Evolutionary conservation across 345 rosid species (phyloP), one percentile per base, ranked within the genome.

Genomic region (Aegle marmelos): DNA sequence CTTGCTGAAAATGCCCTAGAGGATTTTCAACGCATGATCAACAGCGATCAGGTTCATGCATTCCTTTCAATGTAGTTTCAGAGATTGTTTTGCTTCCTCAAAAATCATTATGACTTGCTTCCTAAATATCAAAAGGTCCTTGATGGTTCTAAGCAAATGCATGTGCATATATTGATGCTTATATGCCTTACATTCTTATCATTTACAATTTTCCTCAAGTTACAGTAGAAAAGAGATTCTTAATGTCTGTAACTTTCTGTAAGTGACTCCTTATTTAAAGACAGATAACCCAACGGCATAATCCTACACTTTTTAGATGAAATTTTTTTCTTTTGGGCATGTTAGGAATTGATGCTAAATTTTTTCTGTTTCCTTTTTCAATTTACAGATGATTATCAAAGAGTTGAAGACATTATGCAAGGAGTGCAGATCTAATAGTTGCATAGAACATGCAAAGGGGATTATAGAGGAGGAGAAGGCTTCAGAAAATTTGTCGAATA

Each of bases 391-490:
- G 53, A 80, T 85, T 83, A 81, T 83, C 72, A 76, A 87, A 74
- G 95, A 89, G 87, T 83, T 97, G 88, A 90, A 86, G 86, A 75
- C 85, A 9, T 77, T 97, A 75, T 78, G 69, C 79, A 85, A 84
- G 11, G 98, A 90, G 81, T 87, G 98, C 86, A 88, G 98, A 90
- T 88, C 95, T 76, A 91, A 85, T 72, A 83, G 91, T 87, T 97
- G 98, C 86, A 89, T 92, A 72, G 99, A 97, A 86, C 99, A 97
- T 85, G 99, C 99, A 17, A 78, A 82, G 0, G 97, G 97, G 68
- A 87, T 94, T 69, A 85, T 94, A 65, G 98, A 93, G 87, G 92
- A 80, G 70, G 91, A 84, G 86, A 93, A 85, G 87, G 98, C 87
- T 66, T 93, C 95, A 0, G 98, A 93, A 80, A 91, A 89, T 76